A percentile compares a stretch with the other conserved stretches of the same genome.
These are phyloP conservation scores for Leccinum proximum DNA, from an alignment of 1,284 basidiomycete genomes.

Conservation along the genomic window DNA sequence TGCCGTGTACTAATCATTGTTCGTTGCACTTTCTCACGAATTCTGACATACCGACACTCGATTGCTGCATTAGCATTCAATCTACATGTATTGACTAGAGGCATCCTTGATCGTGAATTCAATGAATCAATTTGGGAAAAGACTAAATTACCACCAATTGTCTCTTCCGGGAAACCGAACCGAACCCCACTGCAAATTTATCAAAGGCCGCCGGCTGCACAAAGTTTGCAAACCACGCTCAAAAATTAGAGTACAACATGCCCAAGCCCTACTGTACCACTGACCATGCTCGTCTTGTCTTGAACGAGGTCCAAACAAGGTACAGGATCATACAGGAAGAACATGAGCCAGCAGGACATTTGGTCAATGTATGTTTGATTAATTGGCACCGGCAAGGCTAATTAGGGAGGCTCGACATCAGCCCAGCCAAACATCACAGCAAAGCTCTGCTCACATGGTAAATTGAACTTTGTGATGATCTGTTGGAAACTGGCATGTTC, in stretches of 20 bases:
- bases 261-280: not conserved
- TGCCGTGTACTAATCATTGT: too few species aligned
- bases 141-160: not conserved
- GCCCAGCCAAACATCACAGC: not conserved
- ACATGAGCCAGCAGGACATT: constrained; percentile 91
- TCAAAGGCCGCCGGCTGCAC: constrained; percentile 4
- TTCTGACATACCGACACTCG: constrained; percentile 6
- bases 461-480: constrained; percentile 63
- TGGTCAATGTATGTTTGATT: constrained; percentile 68
- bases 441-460: constrained; percentile 37
- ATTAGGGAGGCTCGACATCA: not conserved
- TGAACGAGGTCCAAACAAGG: constrained; percentile 82
- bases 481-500: constrained; percentile 61
- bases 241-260: not conserved
- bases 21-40: too few species aligned
- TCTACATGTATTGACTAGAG: constrained; percentile 8
- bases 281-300: constrained; percentile 52
- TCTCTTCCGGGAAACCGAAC: constrained; percentile 18
- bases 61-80: constrained; percentile 32
- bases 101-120: constrained; percentile 1
- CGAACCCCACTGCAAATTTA: constrained; percentile 18
- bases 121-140: constrained; percentile 3
- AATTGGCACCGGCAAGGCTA: constrained; percentile 70
- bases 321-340: constrained; percentile 90
- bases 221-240: constrained; percentile 12